Base-by-base conservation (phyloP, 2,329 filamentous ascomycete genomes). In the Epichloe bromicola region DNA sequence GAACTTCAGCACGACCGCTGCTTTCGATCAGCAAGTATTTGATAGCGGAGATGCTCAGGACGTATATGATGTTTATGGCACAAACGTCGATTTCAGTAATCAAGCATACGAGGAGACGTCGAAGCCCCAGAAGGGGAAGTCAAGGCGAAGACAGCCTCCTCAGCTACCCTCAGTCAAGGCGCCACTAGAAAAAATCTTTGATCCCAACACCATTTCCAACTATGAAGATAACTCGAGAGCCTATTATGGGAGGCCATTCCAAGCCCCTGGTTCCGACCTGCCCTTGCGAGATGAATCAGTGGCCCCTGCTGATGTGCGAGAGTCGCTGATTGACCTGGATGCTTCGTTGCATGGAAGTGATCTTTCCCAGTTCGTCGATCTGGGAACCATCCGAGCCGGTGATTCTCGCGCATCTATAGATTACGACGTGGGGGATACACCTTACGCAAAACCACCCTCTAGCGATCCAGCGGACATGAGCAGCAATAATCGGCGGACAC, bases 1-100 rank as follows among this genome's bases (percentile, higher is more conserved):
- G 80, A 83, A 83, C 54, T 84, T 84, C 55, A 82, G 77, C 59
- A 82, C 80, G 1, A 83, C 80, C 0, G 70, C 78, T 17, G 77
- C 74, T n/a, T 83, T 84, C 56, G 80, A 83, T 58, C 72, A 77
- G 57, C 71, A 76, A 51, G 70, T 81, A 12, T 69, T 78, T 52
- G 68, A 73, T 54, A 70, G 71, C 46, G 70, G 73, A 19, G 76
- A 78, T 57, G 72, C 73, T 0, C 75, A 80, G 58, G 78, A 79
- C 44, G 76, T 83, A 4, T 78, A 74, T 57, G 78, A 83, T 53
- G 76, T 76, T 12, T 80, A 83, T 55, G 80, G 80, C 5, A 72
- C 74, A 14, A 70, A 73, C 44, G 73, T 82, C 40, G 79, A 80
- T 49, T 76, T 80, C 36, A 65, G 66, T 23, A 66, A 65, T 45